A percentile compares a stretch with the other conserved stretches of the same genome.
These are phyloP conservation scores for Rhizoclosmatium globosum DNA, from an alignment of 192 early-diverging fungal genomes.

Conservation along the genomic window DNA sequence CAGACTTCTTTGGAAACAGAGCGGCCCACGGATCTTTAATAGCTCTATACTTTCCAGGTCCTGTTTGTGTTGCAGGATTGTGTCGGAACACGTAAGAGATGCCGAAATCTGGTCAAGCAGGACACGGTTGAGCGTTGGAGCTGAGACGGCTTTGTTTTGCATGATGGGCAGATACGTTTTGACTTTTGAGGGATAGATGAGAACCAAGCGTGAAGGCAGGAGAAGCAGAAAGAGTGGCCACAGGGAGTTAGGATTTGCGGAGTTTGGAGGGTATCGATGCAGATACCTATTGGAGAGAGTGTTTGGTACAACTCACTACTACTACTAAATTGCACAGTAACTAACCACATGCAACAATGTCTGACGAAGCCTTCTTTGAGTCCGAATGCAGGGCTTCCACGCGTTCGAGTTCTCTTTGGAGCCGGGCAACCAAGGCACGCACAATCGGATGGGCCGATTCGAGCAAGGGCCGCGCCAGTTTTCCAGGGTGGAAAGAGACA, in stretches of 20 bases:
- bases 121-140: slow-evolving; percentile 18
- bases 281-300: slow-evolving; percentile 7
- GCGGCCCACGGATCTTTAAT: not conserved
- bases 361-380: too few species aligned
- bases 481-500: too few species aligned
- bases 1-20: slow-evolving; percentile 12
- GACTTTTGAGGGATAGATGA: slow-evolving; percentile 6
- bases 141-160: not conserved
- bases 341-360: too few species aligned
- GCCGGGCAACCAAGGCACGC: too few species aligned
- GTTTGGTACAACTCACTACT: too few species aligned
- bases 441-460: too few species aligned
- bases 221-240: slow-evolving; percentile 38
- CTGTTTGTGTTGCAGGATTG: not conserved
- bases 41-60: not conserved
- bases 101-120: slow-evolving; percentile 14
- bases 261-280: slow-evolving; percentile 11
- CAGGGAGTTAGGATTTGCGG: slow-evolving; percentile 29
- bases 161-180: slow-evolving; percentile 20
- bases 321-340: too few species aligned
- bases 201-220: slow-evolving; percentile 33
- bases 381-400: too few species aligned
- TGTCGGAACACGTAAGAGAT: not conserved
- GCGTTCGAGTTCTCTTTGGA: too few species aligned
- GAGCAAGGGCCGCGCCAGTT: too few species aligned